phyloP scores from a whole-genome alignment of 352 stramenopile species.

The Globisporangium radiosum region DNA sequence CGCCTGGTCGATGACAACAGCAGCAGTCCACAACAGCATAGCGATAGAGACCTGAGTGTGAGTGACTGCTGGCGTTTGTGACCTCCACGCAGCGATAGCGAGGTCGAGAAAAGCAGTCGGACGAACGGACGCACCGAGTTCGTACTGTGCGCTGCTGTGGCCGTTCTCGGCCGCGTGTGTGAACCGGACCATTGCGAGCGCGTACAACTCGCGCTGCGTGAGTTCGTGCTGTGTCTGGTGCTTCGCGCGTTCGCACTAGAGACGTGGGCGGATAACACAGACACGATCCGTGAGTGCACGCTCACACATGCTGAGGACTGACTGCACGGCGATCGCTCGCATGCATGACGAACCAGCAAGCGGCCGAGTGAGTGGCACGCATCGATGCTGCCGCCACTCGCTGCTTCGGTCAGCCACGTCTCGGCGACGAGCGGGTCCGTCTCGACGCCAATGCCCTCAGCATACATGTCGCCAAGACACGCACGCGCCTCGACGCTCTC shows the following conservation, averaged over 20 bases:
- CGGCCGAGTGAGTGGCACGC: constrained; percentile 41
- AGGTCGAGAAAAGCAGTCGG: neutral
- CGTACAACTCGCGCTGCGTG: constrained; percentile 32
- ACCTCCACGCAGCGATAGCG: no score
- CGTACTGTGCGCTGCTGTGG: constrained; percentile 46
- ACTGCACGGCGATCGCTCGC: neutral
- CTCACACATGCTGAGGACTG: no score
- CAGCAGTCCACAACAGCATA: no score
- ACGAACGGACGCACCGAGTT: constrained; percentile 22
- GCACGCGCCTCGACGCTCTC: constrained; percentile 37
- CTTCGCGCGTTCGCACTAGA: constrained; percentile 41
- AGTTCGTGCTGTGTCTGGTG: constrained; percentile 23
- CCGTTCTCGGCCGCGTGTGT: constrained; percentile 44
- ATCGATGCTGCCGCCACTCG: constrained; percentile 31
- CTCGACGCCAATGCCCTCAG: constrained; percentile 34
- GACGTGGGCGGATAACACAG: neutral
- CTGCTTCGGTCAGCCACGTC: constrained; percentile 43
- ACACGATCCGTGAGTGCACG: neutral
- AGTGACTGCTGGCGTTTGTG: neutral
- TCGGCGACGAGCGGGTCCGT: constrained; percentile 47
- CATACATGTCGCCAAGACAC: constrained; percentile 61
- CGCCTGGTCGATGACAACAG: constrained; percentile 7
- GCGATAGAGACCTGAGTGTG: no score
- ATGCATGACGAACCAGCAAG: constrained; percentile 31
- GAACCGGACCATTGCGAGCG: constrained; percentile 33